Evolutionary conservation across 2,329 filamentous ascomycete species (phyloP).

Genomic region (Fusarium beomiforme): DNA sequence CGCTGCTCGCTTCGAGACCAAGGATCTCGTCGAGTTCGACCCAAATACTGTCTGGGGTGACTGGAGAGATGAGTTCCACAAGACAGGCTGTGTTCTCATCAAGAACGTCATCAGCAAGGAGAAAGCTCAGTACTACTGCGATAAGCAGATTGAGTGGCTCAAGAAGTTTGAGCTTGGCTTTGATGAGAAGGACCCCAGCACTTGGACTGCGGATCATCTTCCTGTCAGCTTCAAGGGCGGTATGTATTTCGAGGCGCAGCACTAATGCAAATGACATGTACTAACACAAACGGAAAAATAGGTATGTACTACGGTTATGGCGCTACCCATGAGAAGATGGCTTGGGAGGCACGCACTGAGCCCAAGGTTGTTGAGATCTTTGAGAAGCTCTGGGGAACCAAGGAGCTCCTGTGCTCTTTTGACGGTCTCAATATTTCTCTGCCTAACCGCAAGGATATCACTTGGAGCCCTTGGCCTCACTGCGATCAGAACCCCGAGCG

Average conservation of each 20-base stretch:
- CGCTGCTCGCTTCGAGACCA: conserved; percentile 35
- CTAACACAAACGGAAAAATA: no score
- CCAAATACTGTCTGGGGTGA: conserved; percentile 31
- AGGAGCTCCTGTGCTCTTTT: conserved; percentile 60
- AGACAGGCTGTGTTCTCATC: conserved; percentile 37
- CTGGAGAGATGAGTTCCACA: conserved; percentile 39
- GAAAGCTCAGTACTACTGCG: conserved; percentile 36
- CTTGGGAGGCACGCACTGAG: conserved; percentile 59
- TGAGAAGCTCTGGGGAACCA: conserved; percentile 56
- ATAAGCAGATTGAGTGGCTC: conserved; percentile 40
- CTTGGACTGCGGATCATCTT: conserved; percentile 35
- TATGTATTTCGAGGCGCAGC: conserved; percentile 45
- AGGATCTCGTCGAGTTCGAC: conserved; percentile 37
- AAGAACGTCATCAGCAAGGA: conserved; percentile 39
- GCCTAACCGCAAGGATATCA: conserved; percentile 50
- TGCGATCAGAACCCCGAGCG: conserved; percentile 38
- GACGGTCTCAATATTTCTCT: conserved; percentile 52
- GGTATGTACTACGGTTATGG: conserved; percentile 58
- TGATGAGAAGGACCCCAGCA: conserved; percentile 34
- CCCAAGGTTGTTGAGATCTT: conserved; percentile 58
- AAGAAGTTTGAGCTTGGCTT: conserved; percentile 39
- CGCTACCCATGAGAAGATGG: conserved; percentile 59
- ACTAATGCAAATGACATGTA: no score
- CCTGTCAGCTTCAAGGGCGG: conserved; percentile 51
- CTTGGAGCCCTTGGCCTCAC: conserved; percentile 39